Evolutionary conservation across 192 early-diverging fungal species (phyloP), one percentile per base, ranked within the genome.

Genomic region (Umbelopsis isabellina): DNA sequence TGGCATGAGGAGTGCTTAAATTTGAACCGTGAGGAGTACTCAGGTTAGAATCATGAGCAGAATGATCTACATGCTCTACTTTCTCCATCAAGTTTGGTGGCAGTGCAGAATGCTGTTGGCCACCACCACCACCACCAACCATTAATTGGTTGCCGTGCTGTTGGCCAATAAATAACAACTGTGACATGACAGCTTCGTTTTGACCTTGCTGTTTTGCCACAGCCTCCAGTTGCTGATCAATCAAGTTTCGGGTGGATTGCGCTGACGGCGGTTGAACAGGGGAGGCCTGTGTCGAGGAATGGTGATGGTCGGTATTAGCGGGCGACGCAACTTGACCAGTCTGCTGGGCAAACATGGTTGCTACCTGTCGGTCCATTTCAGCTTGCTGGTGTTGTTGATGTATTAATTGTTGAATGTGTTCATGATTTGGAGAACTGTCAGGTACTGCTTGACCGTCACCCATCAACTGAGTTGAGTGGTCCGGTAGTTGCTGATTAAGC

Each of bases 321-420:
- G 18, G 55, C 55, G 18, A 61, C 55, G 30, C 30, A n/a, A 33
- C 27, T 16, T 25, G 55, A 61, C 4, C 6, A 30, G 2, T 61
- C 55, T 25, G 25, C 7, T 35, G 55, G n/a, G 8, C 25, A 33
- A 35, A 30, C 18, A 61, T 35, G 27, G 30, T 35, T 11, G 55
- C 55, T 61, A 61, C 55, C 55, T 61, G 55, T 30, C 33, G 55
- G 30, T 61, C 13, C 12, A 61, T 61, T 12, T 49, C 30, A 4
- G 67, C 20, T 13, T 35, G 49, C 20, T 41, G 46, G 16, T 46
- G 46, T 33, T 67, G 66, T 67, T 33, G 49, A 8, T 68, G 48
- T 22, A 68, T 41, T 7, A 68, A 49, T 8, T 68, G 67, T 51
- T 68, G 48, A 68, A 37, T 68, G 27, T 49, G 48, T 52, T 68